A percentile compares a stretch with the other conserved stretches of the same genome.
phyloP scores from a whole-genome alignment of 2,329 filamentous ascomycete genomes.

The Leptographium wingfieldii region DNA sequence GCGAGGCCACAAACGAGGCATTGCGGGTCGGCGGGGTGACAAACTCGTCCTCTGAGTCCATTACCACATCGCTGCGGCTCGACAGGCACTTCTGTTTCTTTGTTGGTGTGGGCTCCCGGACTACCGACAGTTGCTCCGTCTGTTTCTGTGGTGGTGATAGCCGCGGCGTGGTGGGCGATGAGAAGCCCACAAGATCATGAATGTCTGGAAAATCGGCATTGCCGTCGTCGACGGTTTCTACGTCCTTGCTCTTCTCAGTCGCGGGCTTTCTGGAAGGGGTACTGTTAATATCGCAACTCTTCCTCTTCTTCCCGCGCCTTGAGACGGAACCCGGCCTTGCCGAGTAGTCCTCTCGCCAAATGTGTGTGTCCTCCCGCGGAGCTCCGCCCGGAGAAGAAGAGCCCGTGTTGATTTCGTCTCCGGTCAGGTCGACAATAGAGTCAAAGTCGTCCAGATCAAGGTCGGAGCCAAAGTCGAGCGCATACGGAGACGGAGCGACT shows the following conservation, averaged over 20 bases:
- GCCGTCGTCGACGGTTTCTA: slow-evolving; percentile 10
- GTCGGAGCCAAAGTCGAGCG: slow-evolving; percentile 12
- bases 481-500: slow-evolving; percentile 18
- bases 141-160: neutral
- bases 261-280: neutral
- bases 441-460: slow-evolving; percentile 18
- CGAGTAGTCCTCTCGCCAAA: slow-evolving; percentile 32
- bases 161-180: slow-evolving; percentile 16
- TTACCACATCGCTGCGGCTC: slow-evolving; percentile 25
- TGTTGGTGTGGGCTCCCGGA: slow-evolving; percentile 4
- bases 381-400: slow-evolving; percentile 5
- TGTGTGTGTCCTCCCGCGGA: slow-evolving; percentile 20
- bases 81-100: slow-evolving; percentile 9
- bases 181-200: slow-evolving; percentile 28
- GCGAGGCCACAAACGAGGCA: slow-evolving; percentile 17
- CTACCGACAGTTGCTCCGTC: neutral
- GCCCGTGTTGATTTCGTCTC: slow-evolving; percentile 14
- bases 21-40: slow-evolving; percentile 28
- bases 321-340: slow-evolving; percentile 24
- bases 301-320: slow-evolving; percentile 36
- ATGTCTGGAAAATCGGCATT: slow-evolving; percentile 42
- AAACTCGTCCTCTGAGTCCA: slow-evolving; percentile 46
- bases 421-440: slow-evolving; percentile 21
- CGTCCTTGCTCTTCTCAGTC: slow-evolving; percentile 11
- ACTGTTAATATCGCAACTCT: slow-evolving; percentile 31